Base-by-base conservation (phyloP, 2,329 filamentous ascomycete species). In the Aspergillus aculeatinus region DNA sequence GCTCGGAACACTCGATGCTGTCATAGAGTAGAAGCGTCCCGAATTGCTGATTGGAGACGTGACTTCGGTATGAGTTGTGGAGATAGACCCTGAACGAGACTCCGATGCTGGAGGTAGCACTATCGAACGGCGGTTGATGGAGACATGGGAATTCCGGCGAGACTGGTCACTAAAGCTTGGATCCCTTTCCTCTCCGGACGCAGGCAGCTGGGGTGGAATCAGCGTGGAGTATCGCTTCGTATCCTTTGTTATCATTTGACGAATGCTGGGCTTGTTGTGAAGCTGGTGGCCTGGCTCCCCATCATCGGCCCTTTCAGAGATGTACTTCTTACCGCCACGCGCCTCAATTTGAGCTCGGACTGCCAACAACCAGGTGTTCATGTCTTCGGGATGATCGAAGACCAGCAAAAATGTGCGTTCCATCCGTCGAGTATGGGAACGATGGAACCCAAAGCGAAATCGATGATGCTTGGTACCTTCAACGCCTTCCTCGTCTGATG, bases 281-380 rank as follows among this genome's bases (percentile, higher is more conserved):
- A 74, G 59, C 57, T 68, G 66, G 47, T 63, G 66, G 53, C 65
- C 67, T 55, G 63, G 60, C 11, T 67, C 70, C 2, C 73, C 71
- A 35, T 73, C 72, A 2, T 64, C 71, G 39, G 68, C 66, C 16
- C 69, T 73, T 57, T 80, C 79, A 4, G 74, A 70, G 2, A 73
- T 69, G 63, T 78, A 78, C 59, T 77, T 76, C 56, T 76, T 77
- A 1, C 80, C 79, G n/a, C 80, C 79, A 3, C 79, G 70, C 19
- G 72, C 66, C 58, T 81, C 77, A 39, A 82, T 81, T 65, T 79
- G 76, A 39, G 74, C 74, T n/a, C 79, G 71, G 31, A 82, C 67
- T 4, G 74, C 71, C n/a, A 73, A 65, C 25, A 82, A 67, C 80
- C 80, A 82, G 1, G 72, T 70, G 35, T 76, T 75, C 71, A 82